These are phyloP conservation scores for Pholiota conissans DNA, from an alignment of 768 basidiomycete species.

Conservation along the genomic window DNA sequence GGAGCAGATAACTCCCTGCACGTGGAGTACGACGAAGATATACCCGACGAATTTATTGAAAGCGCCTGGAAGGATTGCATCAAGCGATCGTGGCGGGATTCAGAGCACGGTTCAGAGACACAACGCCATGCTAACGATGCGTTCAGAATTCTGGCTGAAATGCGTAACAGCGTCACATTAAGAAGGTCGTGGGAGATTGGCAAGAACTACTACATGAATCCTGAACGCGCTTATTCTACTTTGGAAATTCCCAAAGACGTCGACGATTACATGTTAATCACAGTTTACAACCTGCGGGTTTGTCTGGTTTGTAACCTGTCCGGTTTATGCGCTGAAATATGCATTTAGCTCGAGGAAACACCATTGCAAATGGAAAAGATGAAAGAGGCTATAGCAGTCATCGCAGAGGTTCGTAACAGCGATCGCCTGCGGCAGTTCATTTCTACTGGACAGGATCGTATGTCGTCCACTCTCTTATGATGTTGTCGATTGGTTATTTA, in stretches of 20 bases:
- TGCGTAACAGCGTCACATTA: slow-evolving; percentile 50
- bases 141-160: slow-evolving; percentile 67
- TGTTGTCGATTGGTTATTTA: background rate
- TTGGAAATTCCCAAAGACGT: slow-evolving; percentile 70
- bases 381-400: slow-evolving; percentile 69
- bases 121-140: slow-evolving; percentile 65
- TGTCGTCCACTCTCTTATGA: slow-evolving; percentile 34
- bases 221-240: slow-evolving; percentile 68
- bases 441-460: slow-evolving; percentile 73
- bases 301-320: background rate
- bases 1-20: slow-evolving; percentile 56
- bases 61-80: slow-evolving; percentile 68
- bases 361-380: slow-evolving; percentile 67
- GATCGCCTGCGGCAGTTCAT: slow-evolving; percentile 66
- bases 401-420: slow-evolving; percentile 77
- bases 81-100: slow-evolving; percentile 56
- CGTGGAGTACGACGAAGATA: slow-evolving; percentile 71
- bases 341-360: slow-evolving; percentile 64
- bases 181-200: slow-evolving; percentile 52
- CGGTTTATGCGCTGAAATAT: background rate
- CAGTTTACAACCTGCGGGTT: slow-evolving; percentile 71
- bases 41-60: slow-evolving; percentile 68
- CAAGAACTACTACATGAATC: slow-evolving; percentile 60
- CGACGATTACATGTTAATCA: slow-evolving; percentile 77
- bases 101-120: slow-evolving; percentile 42